Evolutionary conservation across 192 early-diverging fungal species (phyloP), one percentile per base, ranked within the genome.

Genomic region (Entomortierella chlamydospora): DNA sequence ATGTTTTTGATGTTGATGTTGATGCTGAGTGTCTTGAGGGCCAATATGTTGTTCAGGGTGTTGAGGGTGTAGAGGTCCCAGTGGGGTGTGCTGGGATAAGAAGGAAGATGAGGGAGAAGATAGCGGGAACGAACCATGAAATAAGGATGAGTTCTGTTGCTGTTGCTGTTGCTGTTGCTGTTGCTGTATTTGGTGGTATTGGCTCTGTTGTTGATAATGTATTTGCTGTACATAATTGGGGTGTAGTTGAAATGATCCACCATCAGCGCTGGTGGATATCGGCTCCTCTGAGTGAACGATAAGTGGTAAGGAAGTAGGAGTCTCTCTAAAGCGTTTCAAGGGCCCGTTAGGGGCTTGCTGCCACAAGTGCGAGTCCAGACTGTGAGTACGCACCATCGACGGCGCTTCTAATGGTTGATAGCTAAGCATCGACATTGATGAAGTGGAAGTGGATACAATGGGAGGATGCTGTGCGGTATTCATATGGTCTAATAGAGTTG

Each of bases 331-430:
- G 49, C 13, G 23, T 49, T 34, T 10, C 2, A 52, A 37, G 8
- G 26, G 30, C 43, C 50, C 57, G 12, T 45, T 57, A 23, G 34
- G 12, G 15, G 9, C 30, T 23, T 23, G 57, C 7, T 52, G 68
- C 57, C 57, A 62, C 20, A 43, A 56, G 15, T 55, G 18, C 20
- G 69, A 71, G 11, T 71, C 69, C 52, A 71, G 26, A n/a, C 69
- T 71, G n/a, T 71, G 26, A 20, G 57, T 30, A 41, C 69, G 69
- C 47, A 62, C 43, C 28, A 71, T 25, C 37, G 49, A 18, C 6
- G 69, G 59, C 13, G 69, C 58, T 23, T 22, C 37, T 10, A 9
- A 34, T 20, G 20, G 41, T 1, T 66, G 53, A 20, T 23, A 22
- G 23, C 10, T 67, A 49, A 3, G 37, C 23, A 30, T 28, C 0